Conservation (phyloP, 164 flowering plant genomes). For the Stephania yunnanensis region DNA sequence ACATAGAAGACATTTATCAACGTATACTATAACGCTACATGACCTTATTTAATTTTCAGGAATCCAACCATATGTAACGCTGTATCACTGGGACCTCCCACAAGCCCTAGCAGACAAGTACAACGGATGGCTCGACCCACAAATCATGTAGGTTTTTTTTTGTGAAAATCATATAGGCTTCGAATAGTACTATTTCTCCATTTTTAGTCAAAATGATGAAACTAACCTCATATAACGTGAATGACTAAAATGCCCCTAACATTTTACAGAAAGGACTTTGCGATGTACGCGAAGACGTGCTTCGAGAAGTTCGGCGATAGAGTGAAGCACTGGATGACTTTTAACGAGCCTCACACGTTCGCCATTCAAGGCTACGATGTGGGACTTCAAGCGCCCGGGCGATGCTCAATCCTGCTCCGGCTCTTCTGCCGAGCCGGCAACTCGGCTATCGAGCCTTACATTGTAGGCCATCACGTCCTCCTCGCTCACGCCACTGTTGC, state of each 20-base stretch:
- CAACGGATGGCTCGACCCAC: slow-evolving; percentile 65
- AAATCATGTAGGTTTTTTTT: slow-evolving; percentile 46
- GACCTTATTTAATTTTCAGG: slow-evolving; percentile 35
- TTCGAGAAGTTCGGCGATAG: slow-evolving; percentile 81
- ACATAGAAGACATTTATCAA: too few species aligned
- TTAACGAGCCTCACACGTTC: slow-evolving; percentile 88
- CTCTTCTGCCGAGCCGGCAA: slow-evolving; percentile 66
- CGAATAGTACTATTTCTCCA: too few species aligned
- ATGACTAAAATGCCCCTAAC: neutral
- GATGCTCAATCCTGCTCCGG: slow-evolving; percentile 66
- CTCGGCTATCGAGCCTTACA: slow-evolving; percentile 86
- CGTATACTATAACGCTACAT: too few species aligned
- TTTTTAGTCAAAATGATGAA: neutral
- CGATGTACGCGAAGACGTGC: slow-evolving; percentile 70
- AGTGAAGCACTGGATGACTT: slow-evolving; percentile 91
- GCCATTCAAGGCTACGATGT: slow-evolving; percentile 73
- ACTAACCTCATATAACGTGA: neutral
- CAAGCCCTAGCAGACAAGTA: slow-evolving; percentile 72
- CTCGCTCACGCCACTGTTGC: slow-evolving; percentile 61
- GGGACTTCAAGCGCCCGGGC: slow-evolving; percentile 84
- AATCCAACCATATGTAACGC: slow-evolving; percentile 83
- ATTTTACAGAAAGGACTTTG: slow-evolving; percentile 65
- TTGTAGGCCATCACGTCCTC: slow-evolving; percentile 69
- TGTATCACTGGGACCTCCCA: slow-evolving; percentile 96
- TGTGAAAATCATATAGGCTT: too few species aligned